Percentiles rank a stretch among this genome's conserved stretches.
phyloP scores from a whole-genome alignment of 495 filamentous ascomycete genomes.

The Aspergillus ellipticus region DNA sequence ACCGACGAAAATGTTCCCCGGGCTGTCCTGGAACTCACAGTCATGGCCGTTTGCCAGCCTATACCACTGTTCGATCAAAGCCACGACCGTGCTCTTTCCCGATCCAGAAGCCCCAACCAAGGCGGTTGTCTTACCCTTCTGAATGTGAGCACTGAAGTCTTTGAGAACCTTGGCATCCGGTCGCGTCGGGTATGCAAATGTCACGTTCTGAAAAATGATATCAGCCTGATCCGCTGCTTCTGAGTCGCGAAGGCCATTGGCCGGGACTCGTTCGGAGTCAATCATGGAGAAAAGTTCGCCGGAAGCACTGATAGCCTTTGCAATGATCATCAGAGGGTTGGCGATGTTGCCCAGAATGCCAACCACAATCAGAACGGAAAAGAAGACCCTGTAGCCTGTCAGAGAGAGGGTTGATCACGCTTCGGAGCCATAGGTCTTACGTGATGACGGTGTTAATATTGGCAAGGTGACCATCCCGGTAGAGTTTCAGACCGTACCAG shows the following conservation, averaged over 20 bases:
- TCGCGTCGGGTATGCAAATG: constrained; percentile 57
- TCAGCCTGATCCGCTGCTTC: constrained; percentile 32
- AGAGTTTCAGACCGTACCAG: constrained; percentile 46
- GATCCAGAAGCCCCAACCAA: constrained; percentile 58
- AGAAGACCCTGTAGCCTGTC: constrained; percentile 37
- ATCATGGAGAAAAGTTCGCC: constrained; percentile 43
- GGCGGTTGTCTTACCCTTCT: constrained; percentile 48
- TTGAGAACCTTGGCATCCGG: constrained; percentile 37
- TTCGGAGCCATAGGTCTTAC: constrained; percentile 14
- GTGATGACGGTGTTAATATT: constrained; percentile 47
- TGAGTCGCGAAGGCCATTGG: constrained; percentile 26
- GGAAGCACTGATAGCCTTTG: constrained; percentile 44
- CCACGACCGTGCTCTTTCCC: constrained; percentile 66
- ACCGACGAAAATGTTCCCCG: constrained; percentile 48
- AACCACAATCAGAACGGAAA: constrained; percentile 36
- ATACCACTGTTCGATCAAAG: constrained; percentile 64
- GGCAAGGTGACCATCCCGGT: constrained; percentile 27
- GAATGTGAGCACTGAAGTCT: constrained; percentile 36
- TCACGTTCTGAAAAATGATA: constrained; percentile 55
- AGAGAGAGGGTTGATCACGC: neutral
- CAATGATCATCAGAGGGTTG: constrained; percentile 45
- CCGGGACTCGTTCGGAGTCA: constrained; percentile 36
- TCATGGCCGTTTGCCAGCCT: too few species aligned
- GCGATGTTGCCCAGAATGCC: constrained; percentile 25
- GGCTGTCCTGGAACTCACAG: constrained; percentile 20